Conservation (phyloP, 768 basidiomycete species). For the Boletus sp. region DNA sequence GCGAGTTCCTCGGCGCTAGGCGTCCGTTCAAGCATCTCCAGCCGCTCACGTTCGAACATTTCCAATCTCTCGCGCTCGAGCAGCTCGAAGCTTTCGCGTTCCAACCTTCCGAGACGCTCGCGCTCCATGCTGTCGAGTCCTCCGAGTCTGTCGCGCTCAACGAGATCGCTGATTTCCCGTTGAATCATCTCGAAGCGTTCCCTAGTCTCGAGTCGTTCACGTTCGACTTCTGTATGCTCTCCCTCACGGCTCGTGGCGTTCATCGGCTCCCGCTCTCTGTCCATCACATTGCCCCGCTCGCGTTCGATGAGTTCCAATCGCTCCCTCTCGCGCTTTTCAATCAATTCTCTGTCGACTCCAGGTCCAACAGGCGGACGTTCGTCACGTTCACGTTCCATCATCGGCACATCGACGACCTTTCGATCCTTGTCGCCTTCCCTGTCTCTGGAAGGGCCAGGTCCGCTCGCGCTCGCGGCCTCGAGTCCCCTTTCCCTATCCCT, state of each 20-base stretch:
- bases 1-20: constrained; percentile 34
- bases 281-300: constrained; percentile 13
- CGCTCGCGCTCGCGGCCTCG: constrained; percentile 10
- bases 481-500: constrained; percentile 31
- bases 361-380: constrained; percentile 18
- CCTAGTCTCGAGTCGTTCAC: constrained; percentile 24
- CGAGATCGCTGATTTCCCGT: constrained; percentile 32
- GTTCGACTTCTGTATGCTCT: constrained; percentile 23
- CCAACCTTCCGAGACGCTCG: constrained; percentile 27
- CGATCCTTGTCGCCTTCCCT: constrained; percentile 26
- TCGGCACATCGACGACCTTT: constrained; percentile 12
- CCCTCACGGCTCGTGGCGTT: constrained; percentile 16
- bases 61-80: constrained; percentile 31
- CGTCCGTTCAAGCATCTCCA: constrained; percentile 32
- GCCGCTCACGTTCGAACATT: constrained; percentile 30
- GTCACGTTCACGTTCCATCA: constrained; percentile 22
- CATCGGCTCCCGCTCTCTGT: constrained; percentile 20
- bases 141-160: constrained; percentile 30
- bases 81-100: constrained; percentile 30
- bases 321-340: constrained; percentile 30
- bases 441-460: constrained; percentile 16
- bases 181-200: constrained; percentile 33
- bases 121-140: constrained; percentile 30
- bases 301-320: constrained; percentile 24
- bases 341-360: constrained; percentile 20